A percentile compares a stretch with the other conserved stretches of the same genome.
Conservation (phyloP, 805 yeast species). For the Torulaspora delbrueckii region DNA sequence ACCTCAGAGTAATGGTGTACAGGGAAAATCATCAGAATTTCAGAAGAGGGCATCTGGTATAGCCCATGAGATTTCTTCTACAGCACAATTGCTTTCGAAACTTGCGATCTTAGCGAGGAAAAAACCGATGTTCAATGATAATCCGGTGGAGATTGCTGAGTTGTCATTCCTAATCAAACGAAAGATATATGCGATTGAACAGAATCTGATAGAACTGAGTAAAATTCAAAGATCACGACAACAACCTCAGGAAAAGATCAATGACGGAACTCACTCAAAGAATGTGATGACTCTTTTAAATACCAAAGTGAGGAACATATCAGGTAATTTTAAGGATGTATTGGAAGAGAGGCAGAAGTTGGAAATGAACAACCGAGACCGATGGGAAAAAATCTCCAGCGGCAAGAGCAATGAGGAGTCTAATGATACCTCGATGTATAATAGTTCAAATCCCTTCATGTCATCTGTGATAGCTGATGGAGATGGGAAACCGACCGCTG, state of each 20-base stretch:
- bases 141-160: constrained; percentile 90
- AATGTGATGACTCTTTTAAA: constrained; percentile 84
- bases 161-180: constrained; percentile 68
- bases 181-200: constrained; percentile 52
- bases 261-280: constrained; percentile 70
- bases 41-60: constrained; percentile 68
- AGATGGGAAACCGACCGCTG: neutral
- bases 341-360: constrained; percentile 79
- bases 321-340: constrained; percentile 89
- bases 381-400: constrained; percentile 74
- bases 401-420: constrained; percentile 8
- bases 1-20: constrained; percentile 24
- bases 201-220: constrained; percentile 79
- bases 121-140: constrained; percentile 88
- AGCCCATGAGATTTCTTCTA: constrained; percentile 83
- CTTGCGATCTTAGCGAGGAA: constrained; percentile 80
- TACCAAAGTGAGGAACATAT: constrained; percentile 84
- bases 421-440: constrained; percentile 21
- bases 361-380: constrained; percentile 70
- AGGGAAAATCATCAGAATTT: constrained; percentile 54
- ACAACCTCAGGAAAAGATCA: constrained; percentile 38
- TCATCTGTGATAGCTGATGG: constrained; percentile 28
- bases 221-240: constrained; percentile 44
- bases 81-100: constrained; percentile 74
- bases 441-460: constrained; percentile 40